Conservation (phyloP, 495 filamentous ascomycete genomes). For the Podospora tetraspora region DNA sequence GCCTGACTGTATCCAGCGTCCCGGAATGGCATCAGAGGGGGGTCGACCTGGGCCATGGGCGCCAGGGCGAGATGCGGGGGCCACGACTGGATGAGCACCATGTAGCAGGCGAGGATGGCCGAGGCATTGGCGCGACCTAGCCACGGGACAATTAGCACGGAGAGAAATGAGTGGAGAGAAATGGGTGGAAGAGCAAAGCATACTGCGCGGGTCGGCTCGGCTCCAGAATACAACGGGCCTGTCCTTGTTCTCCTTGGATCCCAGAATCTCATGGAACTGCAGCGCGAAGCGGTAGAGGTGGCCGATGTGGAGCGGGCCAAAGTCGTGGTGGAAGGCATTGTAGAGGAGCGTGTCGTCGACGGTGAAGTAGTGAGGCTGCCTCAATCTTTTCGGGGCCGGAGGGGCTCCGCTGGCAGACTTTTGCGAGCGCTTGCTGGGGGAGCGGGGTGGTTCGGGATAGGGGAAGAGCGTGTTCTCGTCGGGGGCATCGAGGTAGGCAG, state of each 20-base stretch:
- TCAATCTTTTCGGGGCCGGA: slow-evolving; percentile 34
- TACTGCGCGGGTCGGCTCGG: slow-evolving; percentile 81
- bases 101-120: slow-evolving; percentile 92
- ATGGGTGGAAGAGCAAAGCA: slow-evolving; percentile 21
- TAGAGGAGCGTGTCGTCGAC: slow-evolving; percentile 90
- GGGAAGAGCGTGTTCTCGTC: slow-evolving; percentile 80
- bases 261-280: slow-evolving; percentile 89
- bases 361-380: slow-evolving; percentile 84
- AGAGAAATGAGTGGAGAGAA: background rate
- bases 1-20: slow-evolving; percentile 98
- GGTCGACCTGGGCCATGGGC: slow-evolving; percentile 91
- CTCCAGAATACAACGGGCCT: slow-evolving; percentile 92
- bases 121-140: slow-evolving; percentile 87
- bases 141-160: slow-evolving; percentile 19
- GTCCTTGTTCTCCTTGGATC: slow-evolving; percentile 71
- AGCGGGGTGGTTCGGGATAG: slow-evolving; percentile 55
- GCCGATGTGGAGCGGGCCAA: slow-evolving; percentile 94
- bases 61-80: slow-evolving; percentile 97
- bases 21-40: slow-evolving; percentile 96
- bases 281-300: slow-evolving; percentile 95
- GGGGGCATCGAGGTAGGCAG: slow-evolving; percentile 80
- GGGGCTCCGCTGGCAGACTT: slow-evolving; percentile 55
- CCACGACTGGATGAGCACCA: slow-evolving; percentile 98
- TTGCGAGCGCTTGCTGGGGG: slow-evolving; percentile 71
- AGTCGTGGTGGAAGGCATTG: slow-evolving; percentile 98